phyloP scores from a whole-genome alignment of 805 yeast species.

The Saccharomyces paradoxus region DNA sequence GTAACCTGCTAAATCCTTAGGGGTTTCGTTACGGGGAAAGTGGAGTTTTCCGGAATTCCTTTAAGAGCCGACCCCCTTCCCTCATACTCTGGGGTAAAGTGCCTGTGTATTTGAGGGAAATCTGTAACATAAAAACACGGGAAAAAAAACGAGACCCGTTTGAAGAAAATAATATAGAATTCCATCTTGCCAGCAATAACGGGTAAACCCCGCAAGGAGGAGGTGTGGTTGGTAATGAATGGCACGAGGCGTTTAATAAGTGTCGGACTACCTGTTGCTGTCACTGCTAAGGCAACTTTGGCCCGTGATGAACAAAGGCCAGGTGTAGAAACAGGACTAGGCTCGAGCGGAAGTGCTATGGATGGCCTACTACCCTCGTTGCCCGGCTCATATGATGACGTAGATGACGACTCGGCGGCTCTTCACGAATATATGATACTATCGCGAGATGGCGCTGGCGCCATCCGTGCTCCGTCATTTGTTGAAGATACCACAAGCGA shows the following conservation, averaged over 20 bases:
- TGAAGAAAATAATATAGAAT: neutral
- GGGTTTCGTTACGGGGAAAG: neutral
- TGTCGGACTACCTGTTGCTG: neutral
- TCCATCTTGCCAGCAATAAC: neutral
- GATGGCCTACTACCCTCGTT: neutral
- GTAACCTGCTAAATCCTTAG: constrained; percentile 4
- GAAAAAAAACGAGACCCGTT: neutral
- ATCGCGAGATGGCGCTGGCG: neutral
- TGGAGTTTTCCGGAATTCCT: neutral
- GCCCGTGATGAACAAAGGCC: too few relatives aligned
- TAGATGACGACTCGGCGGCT: neutral
- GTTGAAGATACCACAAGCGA: neutral
- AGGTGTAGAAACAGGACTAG: neutral
- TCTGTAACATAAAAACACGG: neutral
- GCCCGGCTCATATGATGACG: neutral
- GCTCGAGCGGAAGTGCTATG: neutral
- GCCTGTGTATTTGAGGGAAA: neutral
- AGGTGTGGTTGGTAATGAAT: neutral
- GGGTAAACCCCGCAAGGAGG: neutral
- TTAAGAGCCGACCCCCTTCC: neutral
- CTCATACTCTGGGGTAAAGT: neutral
- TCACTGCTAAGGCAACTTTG: too few relatives aligned
- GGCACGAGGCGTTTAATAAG: neutral
- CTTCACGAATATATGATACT: neutral
- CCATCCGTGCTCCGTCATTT: neutral